Base-by-base conservation (phyloP, 352 stramenopile genomes). In the Globisporangium heterothallicum region DNA sequence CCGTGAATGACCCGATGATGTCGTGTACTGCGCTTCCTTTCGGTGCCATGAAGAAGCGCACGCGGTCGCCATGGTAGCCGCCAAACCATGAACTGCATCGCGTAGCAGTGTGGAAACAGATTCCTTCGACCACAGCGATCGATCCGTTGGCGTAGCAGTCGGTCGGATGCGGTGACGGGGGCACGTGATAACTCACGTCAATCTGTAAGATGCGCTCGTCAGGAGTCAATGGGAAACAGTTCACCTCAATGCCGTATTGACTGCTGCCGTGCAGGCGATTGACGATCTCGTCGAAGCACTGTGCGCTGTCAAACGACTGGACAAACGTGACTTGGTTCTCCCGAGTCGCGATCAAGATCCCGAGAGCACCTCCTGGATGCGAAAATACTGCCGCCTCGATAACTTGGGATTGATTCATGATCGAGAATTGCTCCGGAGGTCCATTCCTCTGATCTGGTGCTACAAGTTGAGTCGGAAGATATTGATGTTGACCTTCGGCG, bases 11-110 rank as follows among this genome's bases (percentile, higher is more conserved):
- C 18, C 59, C 64, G 22, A 21, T 14, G 2, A 86, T 18, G 10
- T 64, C 62, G 2, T 65, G 38, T 29, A 86, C 49, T 13, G 59
- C 60, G 3, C 25, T 60, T 5, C 56, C 71, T 12, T 45, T 6
- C 19, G 73, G 70, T 26, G 70, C 49, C 25, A 68, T 65, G 42
- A 78, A 74, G 46, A 86, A 82, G 49, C 60, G 64, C 19, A 83
- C 18, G 34, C 62, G 61, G 12, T 56, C 57, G 34, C 71, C 58
- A n/a, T 49, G 44, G 29, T 67, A 82, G 0, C 42, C 49, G 8
- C 74, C 77, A 48, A 81, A 72, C 77, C 77, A 88, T 9, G 68
- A 69, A 43, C 72, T 84, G 55, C 77, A 83, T 0, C 62, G 67
- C 25, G 43, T 59, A 0, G 72, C 75, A 1, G 77, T 84, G 58